Evolutionary conservation across 345 rosid species (phyloP).

Genomic region (Syzygium jambos): DNA sequence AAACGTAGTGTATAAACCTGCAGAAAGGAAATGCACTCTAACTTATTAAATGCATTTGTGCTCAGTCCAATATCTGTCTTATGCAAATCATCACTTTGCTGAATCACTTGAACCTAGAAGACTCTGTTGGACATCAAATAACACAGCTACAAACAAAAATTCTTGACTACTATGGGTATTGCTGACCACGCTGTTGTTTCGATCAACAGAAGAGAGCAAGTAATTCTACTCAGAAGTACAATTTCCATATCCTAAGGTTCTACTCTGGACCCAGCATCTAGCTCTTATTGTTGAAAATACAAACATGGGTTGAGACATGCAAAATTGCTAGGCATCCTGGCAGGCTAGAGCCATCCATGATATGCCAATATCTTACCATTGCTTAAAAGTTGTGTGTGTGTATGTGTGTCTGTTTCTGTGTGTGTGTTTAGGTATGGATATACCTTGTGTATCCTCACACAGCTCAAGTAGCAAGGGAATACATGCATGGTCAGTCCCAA

Average conservation of each 20-base stretch:
- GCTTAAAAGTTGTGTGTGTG: background rate
- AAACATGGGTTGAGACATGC: background rate
- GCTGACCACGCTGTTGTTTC: background rate
- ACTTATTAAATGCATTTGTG: background rate
- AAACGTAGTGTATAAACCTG: conserved; percentile 84
- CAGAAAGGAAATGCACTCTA: conserved; percentile 1
- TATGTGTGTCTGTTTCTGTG: background rate
- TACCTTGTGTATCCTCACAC: background rate
- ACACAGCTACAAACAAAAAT: background rate
- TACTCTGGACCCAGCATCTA: background rate
- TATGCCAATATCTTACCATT: background rate
- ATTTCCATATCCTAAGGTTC: background rate
- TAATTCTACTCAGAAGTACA: background rate
- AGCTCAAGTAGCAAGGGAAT: background rate
- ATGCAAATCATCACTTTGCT: background rate
- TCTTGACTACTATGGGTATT: background rate
- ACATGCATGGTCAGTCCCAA: background rate
- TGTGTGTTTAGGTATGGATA: background rate
- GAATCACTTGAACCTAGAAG: background rate
- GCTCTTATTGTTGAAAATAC: background rate
- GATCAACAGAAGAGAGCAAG: background rate
- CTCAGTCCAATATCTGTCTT: background rate
- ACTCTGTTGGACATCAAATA: background rate
- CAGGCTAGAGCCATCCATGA: background rate
- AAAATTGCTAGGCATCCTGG: background rate